Evolutionary conservation across 345 rosid genomes (phyloP).

Genomic region (Citrus unshiu): DNA sequence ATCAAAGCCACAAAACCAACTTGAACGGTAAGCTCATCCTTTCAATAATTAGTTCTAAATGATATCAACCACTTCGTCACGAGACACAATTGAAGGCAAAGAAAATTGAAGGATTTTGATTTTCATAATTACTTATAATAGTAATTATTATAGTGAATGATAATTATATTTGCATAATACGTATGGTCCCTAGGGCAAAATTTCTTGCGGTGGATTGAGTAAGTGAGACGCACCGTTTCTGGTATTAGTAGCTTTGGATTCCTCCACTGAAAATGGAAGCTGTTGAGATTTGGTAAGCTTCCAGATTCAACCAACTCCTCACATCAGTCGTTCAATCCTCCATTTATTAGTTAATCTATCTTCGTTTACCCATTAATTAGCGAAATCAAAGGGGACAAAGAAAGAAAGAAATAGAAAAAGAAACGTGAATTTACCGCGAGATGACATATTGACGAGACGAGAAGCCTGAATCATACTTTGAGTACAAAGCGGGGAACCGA

Average conservation of each 20-base stretch:
- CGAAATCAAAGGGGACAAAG: not conserved
- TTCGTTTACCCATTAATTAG: not conserved
- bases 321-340: not conserved
- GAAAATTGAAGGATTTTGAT: too few relatives aligned
- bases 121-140: too few relatives aligned
- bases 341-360: not conserved
- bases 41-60: not conserved
- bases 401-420: not conserved
- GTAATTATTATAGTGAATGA: not conserved
- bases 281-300: conserved; percentile 21
- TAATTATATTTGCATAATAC: not conserved
- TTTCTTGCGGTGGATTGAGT: not conserved
- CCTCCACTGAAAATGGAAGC: conserved; percentile 11
- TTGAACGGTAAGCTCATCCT: not conserved
- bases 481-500: conserved; percentile 5
- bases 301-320: not conserved
- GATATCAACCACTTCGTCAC: not conserved
- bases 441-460: conserved; percentile 2
- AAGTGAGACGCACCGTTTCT: conserved; percentile 2
- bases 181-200: not conserved
- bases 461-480: not conserved
- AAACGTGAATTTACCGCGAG: conserved; percentile 1
- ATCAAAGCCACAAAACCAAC: conserved; percentile 2
- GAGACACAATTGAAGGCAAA: too few relatives aligned
- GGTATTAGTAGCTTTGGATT: conserved; percentile 16